Conservation (phyloP, 1,139 yeast species). For the Diutina mesorugosa region DNA sequence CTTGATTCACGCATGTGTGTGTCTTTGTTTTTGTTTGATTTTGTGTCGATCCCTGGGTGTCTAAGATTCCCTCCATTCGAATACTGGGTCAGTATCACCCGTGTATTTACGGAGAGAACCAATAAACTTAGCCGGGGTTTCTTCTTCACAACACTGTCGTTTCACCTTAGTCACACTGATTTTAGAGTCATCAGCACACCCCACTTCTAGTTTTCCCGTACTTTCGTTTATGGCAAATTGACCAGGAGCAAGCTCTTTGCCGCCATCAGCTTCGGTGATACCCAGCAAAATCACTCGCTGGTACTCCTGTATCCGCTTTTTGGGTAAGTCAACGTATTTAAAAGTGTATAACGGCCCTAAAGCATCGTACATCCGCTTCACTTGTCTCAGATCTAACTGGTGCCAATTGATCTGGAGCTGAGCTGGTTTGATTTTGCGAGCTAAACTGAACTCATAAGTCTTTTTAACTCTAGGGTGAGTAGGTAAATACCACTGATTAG, state of each 20-base stretch:
- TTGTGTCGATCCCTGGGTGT: too few relatives aligned
- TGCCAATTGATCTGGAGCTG: conserved; percentile 36
- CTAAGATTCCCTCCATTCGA: background rate
- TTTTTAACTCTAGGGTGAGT: background rate
- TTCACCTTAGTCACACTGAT: conserved; percentile 26
- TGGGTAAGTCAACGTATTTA: conserved; percentile 18
- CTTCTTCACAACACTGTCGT: conserved; percentile 41
- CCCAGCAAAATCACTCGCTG: conserved; percentile 38
- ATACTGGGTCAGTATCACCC: conserved; percentile 12
- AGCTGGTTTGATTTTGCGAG: conserved; percentile 37
- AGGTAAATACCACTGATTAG: conserved; percentile 8
- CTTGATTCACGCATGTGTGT: too few relatives aligned
- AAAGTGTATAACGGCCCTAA: conserved; percentile 48
- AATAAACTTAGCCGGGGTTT: conserved; percentile 29
- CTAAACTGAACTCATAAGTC: conserved; percentile 26
- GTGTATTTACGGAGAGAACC: conserved; percentile 30
- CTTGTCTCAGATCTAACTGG: conserved; percentile 17
- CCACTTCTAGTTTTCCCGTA: conserved; percentile 17
- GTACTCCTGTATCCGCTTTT: conserved; percentile 15
- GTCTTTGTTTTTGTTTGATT: too few relatives aligned
- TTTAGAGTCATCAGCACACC: conserved; percentile 26
- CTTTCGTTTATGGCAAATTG: conserved; percentile 19
- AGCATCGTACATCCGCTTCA: conserved; percentile 36
- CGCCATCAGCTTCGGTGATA: conserved; percentile 8
- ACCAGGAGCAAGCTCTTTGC: conserved; percentile 14